phyloP scores from a whole-genome alignment of 208 protist species.

The Vickermania ingenoplastis region DNA sequence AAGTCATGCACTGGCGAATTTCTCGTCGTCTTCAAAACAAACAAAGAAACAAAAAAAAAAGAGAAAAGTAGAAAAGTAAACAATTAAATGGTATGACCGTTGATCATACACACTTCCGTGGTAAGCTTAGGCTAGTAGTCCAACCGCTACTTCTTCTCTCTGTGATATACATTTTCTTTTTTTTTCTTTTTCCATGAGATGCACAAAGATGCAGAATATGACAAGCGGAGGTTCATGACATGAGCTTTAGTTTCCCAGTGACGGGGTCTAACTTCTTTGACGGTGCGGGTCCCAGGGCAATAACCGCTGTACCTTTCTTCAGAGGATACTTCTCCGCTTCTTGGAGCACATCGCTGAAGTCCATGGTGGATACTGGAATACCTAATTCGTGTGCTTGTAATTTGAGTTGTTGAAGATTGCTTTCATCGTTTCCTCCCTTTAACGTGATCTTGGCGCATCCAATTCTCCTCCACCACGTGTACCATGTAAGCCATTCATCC shows the following conservation, averaged over 20 bases:
- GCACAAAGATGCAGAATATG: no score
- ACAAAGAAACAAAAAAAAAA: constrained; percentile 11
- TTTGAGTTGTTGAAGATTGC: constrained; percentile 14
- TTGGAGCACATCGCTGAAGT: not conserved
- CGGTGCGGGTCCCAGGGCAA: constrained; percentile 57
- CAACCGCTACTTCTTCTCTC: no score
- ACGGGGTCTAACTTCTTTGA: constrained; percentile 35
- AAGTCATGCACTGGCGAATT: not conserved
- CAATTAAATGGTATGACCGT: not conserved
- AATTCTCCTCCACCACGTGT: constrained; percentile 52
- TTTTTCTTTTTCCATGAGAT: no score
- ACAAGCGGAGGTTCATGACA: no score
- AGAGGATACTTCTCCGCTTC: not conserved
- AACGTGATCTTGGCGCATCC: constrained; percentile 67
- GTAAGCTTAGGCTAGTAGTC: no score
- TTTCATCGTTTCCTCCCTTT: constrained; percentile 20
- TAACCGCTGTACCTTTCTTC: constrained; percentile 8
- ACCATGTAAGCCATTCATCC: constrained; percentile 41
- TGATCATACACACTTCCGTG: no score
- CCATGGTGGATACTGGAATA: constrained; percentile 10
- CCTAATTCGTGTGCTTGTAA: constrained; percentile 15
- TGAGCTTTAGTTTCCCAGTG: constrained; percentile 62
- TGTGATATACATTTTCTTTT: no score
- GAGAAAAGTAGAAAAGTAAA: constrained; percentile 2
- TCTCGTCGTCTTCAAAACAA: not conserved